phyloP scores from a whole-genome alignment of 2,329 filamentous ascomycete genomes.

The Microascus cirrosus region DNA sequence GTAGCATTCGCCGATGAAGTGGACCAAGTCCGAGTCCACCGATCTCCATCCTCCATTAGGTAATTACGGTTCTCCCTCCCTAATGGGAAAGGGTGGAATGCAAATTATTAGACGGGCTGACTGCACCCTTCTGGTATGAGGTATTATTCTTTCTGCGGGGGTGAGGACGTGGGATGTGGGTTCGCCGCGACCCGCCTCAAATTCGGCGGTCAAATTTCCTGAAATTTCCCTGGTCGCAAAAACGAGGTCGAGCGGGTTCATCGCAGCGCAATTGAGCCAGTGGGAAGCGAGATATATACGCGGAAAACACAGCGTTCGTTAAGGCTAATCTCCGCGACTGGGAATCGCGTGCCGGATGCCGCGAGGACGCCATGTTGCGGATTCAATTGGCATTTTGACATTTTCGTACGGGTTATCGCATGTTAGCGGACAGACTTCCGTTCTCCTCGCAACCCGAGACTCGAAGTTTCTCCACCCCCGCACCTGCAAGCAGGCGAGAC shows the following conservation, averaged over 20 bases:
- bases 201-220: not conserved
- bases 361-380: not conserved
- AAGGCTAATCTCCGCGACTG: not conserved
- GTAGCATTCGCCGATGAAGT: too few species aligned
- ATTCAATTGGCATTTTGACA: not conserved
- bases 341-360: not conserved
- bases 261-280: not conserved
- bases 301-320: not conserved
- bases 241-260: not conserved
- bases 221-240: not conserved
- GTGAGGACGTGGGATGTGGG: too few species aligned
- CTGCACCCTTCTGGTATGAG: too few species aligned
- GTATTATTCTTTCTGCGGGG: too few species aligned
- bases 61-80: too few species aligned
- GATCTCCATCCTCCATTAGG: too few species aligned
- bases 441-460: not conserved
- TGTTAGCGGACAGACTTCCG: not conserved
- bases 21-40: too few species aligned
- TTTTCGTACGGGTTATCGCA: not conserved
- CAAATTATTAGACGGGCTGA: too few species aligned
- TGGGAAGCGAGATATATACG: not conserved
- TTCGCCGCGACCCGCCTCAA: too few species aligned
- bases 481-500: not conserved
- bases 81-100: too few species aligned
- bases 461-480: not conserved